Percentiles rank a stretch among this genome's conserved stretches.
Evolutionary conservation across 305 asterid species (phyloP).

Genomic region (Fraxinus dipetala): DNA sequence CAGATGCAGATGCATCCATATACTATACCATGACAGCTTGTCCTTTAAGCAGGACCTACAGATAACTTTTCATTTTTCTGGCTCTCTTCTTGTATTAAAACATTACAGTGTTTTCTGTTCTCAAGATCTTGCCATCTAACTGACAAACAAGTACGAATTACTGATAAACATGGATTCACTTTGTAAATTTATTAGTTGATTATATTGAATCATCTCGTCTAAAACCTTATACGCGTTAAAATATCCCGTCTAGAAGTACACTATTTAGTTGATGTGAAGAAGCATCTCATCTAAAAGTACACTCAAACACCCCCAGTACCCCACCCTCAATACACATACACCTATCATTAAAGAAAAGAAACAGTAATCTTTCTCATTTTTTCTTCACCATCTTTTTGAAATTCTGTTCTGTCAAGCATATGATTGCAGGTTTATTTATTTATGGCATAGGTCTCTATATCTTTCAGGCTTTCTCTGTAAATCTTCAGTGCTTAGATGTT

Average conservation of each 20-base stretch:
- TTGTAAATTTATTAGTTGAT: neutral
- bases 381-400: neutral
- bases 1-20: conserved; percentile 3
- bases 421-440: conserved; percentile 6
- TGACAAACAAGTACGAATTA: neutral
- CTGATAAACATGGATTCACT: neutral
- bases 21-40: conserved; percentile 37
- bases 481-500: neutral
- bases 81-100: conserved; percentile 2
- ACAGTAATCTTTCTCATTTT: neutral
- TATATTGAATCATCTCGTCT: neutral
- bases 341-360: neutral
- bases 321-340: neutral
- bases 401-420: conserved; percentile 5
- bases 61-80: conserved; percentile 31
- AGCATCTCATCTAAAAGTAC: neutral
- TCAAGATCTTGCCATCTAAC: neutral
- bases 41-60: conserved; percentile 47
- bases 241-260: too few species aligned
- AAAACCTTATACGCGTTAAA: neutral
- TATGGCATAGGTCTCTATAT: neutral
- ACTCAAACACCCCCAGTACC: neutral
- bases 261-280: neutral
- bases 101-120: conserved; percentile 18
- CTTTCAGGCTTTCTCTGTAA: neutral